phyloP scores from a whole-genome alignment of 2,329 filamentous ascomycete species.

The Hypocrella siamensis region DNA sequence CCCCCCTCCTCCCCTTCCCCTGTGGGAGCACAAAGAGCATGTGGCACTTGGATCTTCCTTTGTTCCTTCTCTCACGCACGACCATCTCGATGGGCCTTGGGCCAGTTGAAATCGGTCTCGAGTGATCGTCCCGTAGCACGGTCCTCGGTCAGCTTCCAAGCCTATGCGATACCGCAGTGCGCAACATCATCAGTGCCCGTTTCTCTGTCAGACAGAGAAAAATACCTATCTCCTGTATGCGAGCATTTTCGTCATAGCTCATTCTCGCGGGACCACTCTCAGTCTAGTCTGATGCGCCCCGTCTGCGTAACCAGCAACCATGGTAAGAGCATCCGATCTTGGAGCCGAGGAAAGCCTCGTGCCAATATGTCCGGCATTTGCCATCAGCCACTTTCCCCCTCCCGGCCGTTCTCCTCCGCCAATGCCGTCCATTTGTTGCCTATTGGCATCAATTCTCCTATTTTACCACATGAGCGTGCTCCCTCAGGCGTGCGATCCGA shows the following conservation, averaged over 20 bases:
- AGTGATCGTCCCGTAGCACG: conserved; percentile 9
- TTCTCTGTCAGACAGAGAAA: too few species aligned
- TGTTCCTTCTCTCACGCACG: too few species aligned
- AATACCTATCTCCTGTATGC: conserved; percentile 19
- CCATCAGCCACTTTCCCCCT: conserved; percentile 20
- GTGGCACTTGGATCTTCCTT: background rate
- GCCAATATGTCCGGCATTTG: conserved; percentile 30
- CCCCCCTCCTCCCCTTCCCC: too few species aligned
- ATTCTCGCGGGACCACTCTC: conserved; percentile 13
- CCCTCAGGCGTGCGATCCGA: too few species aligned
- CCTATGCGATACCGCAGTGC: conserved; percentile 6
- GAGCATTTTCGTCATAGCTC: conserved; percentile 19
- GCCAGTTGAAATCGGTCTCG: too few species aligned
- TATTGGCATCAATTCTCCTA: too few species aligned
- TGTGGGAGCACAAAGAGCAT: too few species aligned
- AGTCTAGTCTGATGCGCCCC: conserved; percentile 20
- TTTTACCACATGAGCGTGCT: too few species aligned
- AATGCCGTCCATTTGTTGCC: too few species aligned
- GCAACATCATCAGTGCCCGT: conserved; percentile 14
- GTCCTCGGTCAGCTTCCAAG: conserved; percentile 5
- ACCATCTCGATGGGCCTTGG: too few species aligned
- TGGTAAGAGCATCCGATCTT: conserved; percentile 31
- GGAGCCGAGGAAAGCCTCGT: conserved; percentile 15
- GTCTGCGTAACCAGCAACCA: conserved; percentile 23
- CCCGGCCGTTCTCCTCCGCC: too few species aligned